These are phyloP conservation scores for Syncephalastrum contaminatum DNA, from an alignment of 371 early-diverging fungal species.

Conservation along the genomic window DNA sequence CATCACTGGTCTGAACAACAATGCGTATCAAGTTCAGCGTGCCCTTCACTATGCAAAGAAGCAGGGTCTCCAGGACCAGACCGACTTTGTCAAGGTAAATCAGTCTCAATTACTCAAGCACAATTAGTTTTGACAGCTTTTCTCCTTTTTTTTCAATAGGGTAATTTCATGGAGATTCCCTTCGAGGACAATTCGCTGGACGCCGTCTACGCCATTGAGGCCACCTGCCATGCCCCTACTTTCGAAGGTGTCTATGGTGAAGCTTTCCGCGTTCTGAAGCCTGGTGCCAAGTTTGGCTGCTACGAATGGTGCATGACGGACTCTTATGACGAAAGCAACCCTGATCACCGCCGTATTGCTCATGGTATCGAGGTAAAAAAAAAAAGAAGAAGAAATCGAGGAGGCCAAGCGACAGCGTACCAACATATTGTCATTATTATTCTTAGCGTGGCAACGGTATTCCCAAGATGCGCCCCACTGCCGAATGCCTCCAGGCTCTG, in stretches of 20 bases:
- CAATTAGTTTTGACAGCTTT: background rate
- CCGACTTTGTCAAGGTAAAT: constrained; percentile 62
- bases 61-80: constrained; percentile 58
- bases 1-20: constrained; percentile 93
- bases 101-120: background rate
- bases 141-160: constrained; percentile 41
- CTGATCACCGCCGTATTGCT: constrained; percentile 72
- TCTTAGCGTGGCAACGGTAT: constrained; percentile 74
- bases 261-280: constrained; percentile 88
- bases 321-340: constrained; percentile 72
- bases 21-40: constrained; percentile 88
- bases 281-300: constrained; percentile 85
- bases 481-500: constrained; percentile 71
- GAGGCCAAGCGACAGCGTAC: background rate
- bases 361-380: constrained; percentile 71
- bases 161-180: constrained; percentile 92
- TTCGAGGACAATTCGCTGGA: constrained; percentile 81
- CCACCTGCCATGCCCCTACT: constrained; percentile 84
- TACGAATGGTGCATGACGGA: constrained; percentile 95
- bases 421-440: background rate
- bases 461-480: constrained; percentile 75
- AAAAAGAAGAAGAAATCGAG: background rate
- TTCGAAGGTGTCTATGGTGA: constrained; percentile 86
- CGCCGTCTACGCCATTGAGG: constrained; percentile 92
- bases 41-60: constrained; percentile 72